Percentiles rank a stretch among this genome's conserved stretches.
Conservation (phyloP, 768 basidiomycete genomes). For the Termitomyces sp. region DNA sequence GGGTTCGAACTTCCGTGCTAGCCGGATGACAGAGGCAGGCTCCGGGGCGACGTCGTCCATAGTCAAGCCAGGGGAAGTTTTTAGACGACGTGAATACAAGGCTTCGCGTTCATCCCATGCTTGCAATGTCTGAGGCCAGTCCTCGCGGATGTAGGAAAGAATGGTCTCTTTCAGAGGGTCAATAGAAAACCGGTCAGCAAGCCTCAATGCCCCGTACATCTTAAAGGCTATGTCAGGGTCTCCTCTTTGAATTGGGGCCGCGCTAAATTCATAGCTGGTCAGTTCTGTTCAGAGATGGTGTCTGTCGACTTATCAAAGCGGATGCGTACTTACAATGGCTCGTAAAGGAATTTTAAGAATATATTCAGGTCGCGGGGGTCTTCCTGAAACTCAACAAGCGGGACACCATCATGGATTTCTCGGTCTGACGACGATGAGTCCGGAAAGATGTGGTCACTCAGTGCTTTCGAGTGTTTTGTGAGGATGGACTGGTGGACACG, state of each 20-base stretch:
- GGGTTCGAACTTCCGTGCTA: slow-evolving; percentile 19
- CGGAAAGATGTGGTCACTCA: slow-evolving; percentile 19
- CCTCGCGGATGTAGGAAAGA: slow-evolving; percentile 18
- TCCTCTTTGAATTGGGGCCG: slow-evolving; percentile 19
- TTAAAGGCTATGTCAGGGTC: slow-evolving; percentile 20
- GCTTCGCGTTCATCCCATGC: slow-evolving; percentile 20
- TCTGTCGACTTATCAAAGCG: background rate
- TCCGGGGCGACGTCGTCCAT: slow-evolving; percentile 23
- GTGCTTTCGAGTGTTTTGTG: slow-evolving; percentile 20
- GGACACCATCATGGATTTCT: slow-evolving; percentile 19
- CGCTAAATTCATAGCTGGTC: slow-evolving; percentile 15
- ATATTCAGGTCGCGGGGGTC: slow-evolving; percentile 18
- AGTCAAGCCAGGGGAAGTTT: slow-evolving; percentile 11
- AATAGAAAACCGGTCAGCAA: slow-evolving; percentile 20
- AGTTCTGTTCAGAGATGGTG: background rate
- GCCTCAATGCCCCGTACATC: slow-evolving; percentile 18
- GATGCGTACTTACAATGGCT: slow-evolving; percentile 17
- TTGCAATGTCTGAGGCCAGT: slow-evolving; percentile 19
- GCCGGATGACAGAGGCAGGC: slow-evolving; percentile 17
- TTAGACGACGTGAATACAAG: slow-evolving; percentile 17
- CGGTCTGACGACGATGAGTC: slow-evolving; percentile 10
- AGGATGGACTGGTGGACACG: slow-evolving; percentile 21
- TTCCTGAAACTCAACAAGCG: slow-evolving; percentile 20
- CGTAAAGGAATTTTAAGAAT: slow-evolving; percentile 21
- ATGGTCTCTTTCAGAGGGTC: slow-evolving; percentile 20